Evolutionary conservation across 2,329 filamentous ascomycete genomes (phyloP).

Genomic region (Trichoderma afroharzianum): DNA sequence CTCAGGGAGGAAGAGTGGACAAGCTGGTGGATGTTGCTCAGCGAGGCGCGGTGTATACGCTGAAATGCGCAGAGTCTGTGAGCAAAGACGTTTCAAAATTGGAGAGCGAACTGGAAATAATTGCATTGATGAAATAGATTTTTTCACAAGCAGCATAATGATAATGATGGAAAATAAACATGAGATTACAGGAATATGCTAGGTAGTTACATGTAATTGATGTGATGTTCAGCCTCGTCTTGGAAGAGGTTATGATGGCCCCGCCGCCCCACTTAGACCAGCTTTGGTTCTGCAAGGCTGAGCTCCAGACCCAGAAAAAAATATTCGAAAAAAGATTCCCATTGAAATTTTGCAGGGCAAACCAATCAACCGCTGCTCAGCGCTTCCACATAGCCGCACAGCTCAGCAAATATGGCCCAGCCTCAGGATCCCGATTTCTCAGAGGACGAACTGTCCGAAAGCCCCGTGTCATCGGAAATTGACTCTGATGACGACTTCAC

Average conservation of each 20-base stretch:
- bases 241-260: neutral
- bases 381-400: neutral
- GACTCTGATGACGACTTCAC: conserved; percentile 27
- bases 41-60: conserved; percentile 71
- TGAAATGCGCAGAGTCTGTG: conserved; percentile 73
- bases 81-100: conserved; percentile 52
- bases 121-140: conserved; percentile 18
- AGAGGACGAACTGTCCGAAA: conserved; percentile 30
- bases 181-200: neutral
- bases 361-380: neutral
- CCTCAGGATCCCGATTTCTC: conserved; percentile 29
- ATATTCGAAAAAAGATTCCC: conserved; percentile 8
- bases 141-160: neutral
- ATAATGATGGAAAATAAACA: neutral
- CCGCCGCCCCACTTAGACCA: conserved; percentile 16
- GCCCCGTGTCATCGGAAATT: conserved; percentile 27
- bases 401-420: conserved; percentile 30
- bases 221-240: conserved; percentile 21
- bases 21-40: conserved; percentile 77
- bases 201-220: neutral
- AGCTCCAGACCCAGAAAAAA: conserved; percentile 31
- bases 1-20: conserved; percentile 52
- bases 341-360: conserved; percentile 22
- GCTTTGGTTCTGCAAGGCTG: conserved; percentile 29
- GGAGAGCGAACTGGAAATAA: conserved; percentile 35